phyloP scores from a whole-genome alignment of 108 stramenopile species.

The Craspedostauros australis region DNA sequence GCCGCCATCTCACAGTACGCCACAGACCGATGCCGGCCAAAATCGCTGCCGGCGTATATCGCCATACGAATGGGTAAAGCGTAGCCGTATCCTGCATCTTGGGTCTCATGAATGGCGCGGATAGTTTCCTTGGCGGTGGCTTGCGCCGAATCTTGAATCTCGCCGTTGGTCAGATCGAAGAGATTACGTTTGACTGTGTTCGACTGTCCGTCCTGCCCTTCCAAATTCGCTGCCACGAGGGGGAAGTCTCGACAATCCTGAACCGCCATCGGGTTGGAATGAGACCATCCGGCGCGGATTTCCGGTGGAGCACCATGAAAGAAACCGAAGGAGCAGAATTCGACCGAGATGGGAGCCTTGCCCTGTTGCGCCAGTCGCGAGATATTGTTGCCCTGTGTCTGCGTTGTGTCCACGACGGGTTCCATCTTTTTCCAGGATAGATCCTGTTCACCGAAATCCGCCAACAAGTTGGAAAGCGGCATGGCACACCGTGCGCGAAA shows the following conservation, averaged over 20 bases:
- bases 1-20: conserved; percentile 28
- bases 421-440: conserved; percentile 31
- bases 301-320: conserved; percentile 50
- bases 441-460: conserved; percentile 63
- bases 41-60: conserved; percentile 50
- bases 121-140: conserved; percentile 35
- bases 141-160: conserved; percentile 9
- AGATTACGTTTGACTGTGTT: conserved; percentile 43
- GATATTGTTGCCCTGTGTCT: conserved; percentile 3
- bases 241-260: conserved; percentile 51
- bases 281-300: conserved; percentile 31
- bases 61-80: conserved; percentile 51
- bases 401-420: background rate
- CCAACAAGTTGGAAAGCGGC: conserved; percentile 36
- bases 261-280: conserved; percentile 44
- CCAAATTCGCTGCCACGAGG: conserved; percentile 34
- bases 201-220: conserved; percentile 47
- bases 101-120: conserved; percentile 40
- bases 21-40: conserved; percentile 57
- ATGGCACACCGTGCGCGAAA: too few relatives aligned
- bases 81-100: conserved; percentile 56
- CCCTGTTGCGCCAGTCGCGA: conserved; percentile 37
- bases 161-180: conserved; percentile 6
- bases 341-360: conserved; percentile 62
- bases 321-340: conserved; percentile 58